These are phyloP conservation scores for Aspergillus sp. DNA, from an alignment of 2,329 filamentous ascomycete species.

Conservation along the genomic window DNA sequence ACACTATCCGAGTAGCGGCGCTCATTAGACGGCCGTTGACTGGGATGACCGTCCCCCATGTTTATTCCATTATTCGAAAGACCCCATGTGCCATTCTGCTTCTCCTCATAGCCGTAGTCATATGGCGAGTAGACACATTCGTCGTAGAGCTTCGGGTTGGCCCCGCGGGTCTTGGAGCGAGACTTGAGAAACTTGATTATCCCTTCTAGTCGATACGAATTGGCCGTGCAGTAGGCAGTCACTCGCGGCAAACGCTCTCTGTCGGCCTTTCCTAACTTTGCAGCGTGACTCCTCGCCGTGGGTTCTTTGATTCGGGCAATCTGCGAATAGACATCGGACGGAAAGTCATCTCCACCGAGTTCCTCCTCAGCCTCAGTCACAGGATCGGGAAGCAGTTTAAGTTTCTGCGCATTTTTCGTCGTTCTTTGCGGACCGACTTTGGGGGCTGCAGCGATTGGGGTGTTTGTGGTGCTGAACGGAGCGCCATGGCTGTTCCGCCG, in stretches of 20 bases:
- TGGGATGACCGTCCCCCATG: conserved; percentile 24
- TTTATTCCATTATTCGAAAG: conserved; percentile 40
- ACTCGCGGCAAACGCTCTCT: conserved; percentile 83
- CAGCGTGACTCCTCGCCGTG: conserved; percentile 86
- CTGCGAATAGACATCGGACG: conserved; percentile 94
- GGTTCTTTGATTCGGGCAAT: conserved; percentile 98
- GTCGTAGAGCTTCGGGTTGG: conserved; percentile 89
- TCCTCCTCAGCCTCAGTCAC: conserved; percentile 80
- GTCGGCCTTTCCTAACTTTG: conserved; percentile 89
- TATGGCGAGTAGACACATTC: conserved; percentile 98
- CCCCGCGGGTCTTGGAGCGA: conserved; percentile 71
- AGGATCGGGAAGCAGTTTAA: conserved; percentile 93
- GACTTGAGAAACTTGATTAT: conserved; percentile 91
- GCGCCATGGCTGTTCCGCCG: conserved; percentile 80
- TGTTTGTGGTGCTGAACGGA: conserved; percentile 46
- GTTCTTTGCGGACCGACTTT: conserved; percentile 95
- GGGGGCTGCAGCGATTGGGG: conserved; percentile 45
- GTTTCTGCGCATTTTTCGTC: conserved; percentile 92
- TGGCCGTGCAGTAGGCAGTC: conserved; percentile 94
- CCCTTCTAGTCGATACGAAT: conserved; percentile 85
- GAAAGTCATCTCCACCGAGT: conserved; percentile 80
- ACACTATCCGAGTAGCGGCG: conserved; percentile 69
- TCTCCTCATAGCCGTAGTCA: conserved; percentile 65
- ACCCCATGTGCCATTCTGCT: conserved; percentile 33
- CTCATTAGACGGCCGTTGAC: conserved; percentile 51